A percentile compares a stretch with the other conserved stretches of the same genome.
phyloP scores from a whole-genome alignment of 352 stramenopile genomes.

The Thraustochytrium striatum region DNA sequence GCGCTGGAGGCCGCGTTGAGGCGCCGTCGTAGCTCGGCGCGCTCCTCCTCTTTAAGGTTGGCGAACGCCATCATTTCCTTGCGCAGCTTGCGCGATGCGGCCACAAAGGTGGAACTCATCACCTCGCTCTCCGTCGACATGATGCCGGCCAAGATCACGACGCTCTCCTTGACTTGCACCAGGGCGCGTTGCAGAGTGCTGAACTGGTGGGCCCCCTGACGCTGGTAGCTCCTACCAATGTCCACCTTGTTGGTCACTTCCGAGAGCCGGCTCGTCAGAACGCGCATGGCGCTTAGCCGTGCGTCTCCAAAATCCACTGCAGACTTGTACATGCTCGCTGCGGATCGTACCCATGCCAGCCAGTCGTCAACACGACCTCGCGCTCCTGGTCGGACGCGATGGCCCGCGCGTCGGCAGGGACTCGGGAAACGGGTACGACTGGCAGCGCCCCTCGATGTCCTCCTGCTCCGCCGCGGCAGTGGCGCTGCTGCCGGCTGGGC shows the following conservation, averaged over 20 bases:
- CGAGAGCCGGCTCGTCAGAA: neutral
- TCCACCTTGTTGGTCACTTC: neutral
- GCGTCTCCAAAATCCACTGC: neutral
- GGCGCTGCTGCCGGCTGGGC: neutral
- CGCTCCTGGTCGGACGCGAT: neutral
- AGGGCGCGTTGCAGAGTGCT: conserved; percentile 23
- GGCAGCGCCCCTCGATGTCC: neutral
- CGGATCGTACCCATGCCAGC: neutral
- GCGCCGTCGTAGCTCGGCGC: neutral
- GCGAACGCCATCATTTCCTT: neutral
- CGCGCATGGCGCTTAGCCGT: neutral
- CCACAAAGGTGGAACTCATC: neutral
- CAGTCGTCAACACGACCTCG: conserved; percentile 22
- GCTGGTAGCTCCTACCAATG: neutral
- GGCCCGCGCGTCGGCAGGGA: neutral
- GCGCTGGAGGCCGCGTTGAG: neutral
- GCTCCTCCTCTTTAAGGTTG: neutral
- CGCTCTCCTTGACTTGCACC: neutral
- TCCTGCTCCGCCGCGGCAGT: neutral
- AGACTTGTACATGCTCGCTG: neutral
- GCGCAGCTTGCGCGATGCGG: neutral
- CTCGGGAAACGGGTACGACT: conserved; percentile 3
- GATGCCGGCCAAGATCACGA: conserved; percentile 7
- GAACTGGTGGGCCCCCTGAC: neutral
- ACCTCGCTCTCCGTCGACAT: neutral